phyloP scores from a whole-genome alignment of 1,139 yeast species.

The Geotrichum klebahnii region DNA sequence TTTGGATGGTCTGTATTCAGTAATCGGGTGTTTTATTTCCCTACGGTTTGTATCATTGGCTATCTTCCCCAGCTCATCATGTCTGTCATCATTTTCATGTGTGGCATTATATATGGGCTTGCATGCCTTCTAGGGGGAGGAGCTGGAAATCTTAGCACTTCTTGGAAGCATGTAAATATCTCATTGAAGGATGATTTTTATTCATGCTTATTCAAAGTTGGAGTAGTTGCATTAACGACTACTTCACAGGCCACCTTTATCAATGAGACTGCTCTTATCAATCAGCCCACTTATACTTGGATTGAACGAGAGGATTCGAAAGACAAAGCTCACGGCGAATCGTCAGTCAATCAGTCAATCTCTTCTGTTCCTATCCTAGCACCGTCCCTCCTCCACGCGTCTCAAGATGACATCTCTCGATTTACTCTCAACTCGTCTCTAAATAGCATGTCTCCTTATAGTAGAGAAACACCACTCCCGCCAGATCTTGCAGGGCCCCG shows the following conservation, averaged over 20 bases:
- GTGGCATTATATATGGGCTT: slow-evolving; percentile 49
- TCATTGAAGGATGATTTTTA: slow-evolving; percentile 60
- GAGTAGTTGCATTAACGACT: slow-evolving; percentile 59
- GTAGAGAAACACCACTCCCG: slow-evolving; percentile 16
- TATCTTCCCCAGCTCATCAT: slow-evolving; percentile 59
- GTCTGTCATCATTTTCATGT: slow-evolving; percentile 47
- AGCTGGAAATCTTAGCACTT: slow-evolving; percentile 43
- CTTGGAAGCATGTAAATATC: slow-evolving; percentile 34
- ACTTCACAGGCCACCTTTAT: slow-evolving; percentile 65
- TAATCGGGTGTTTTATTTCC: slow-evolving; percentile 48
- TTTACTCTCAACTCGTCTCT: neutral
- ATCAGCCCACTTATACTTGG: slow-evolving; percentile 55
- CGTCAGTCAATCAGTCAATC: neutral
- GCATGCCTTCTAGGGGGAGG: slow-evolving; percentile 60
- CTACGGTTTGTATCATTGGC: slow-evolving; percentile 53
- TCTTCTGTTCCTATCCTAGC: neutral
- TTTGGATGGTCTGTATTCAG: slow-evolving; percentile 42
- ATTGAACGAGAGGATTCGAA: slow-evolving; percentile 40
- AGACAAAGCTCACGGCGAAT: neutral
- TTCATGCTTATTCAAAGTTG: slow-evolving; percentile 55
- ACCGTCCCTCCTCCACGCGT: slow-evolving; percentile 15
- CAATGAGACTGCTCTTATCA: slow-evolving; percentile 53
- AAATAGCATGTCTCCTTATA: slow-evolving; percentile 13
- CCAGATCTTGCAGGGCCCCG: slow-evolving; percentile 11
- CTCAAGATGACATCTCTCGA: neutral